Conservation (phyloP, 345 rosid genomes). For the Salix caprea region DNA sequence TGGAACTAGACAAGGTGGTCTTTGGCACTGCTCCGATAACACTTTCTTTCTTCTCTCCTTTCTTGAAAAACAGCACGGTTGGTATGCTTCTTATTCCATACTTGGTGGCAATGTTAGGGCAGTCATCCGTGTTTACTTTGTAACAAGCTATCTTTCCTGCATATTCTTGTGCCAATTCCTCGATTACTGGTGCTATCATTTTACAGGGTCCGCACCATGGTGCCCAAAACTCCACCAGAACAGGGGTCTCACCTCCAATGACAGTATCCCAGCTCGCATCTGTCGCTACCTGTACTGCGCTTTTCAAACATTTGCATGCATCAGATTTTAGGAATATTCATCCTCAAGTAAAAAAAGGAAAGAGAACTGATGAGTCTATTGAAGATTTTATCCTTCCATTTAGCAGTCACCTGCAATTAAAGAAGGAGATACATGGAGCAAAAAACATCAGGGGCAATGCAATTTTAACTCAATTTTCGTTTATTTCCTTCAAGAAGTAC, state of each 20-base stretch:
- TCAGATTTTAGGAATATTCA: not conserved
- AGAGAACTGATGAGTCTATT: not conserved
- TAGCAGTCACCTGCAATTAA: not conserved
- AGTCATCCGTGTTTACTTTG: conserved; percentile 68
- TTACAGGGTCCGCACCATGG: conserved; percentile 85
- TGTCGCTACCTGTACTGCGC: conserved; percentile 51
- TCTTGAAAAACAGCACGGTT: conserved; percentile 58
- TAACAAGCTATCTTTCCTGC: conserved; percentile 54
- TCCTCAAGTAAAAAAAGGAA: not conserved
- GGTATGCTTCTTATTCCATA: conserved; percentile 76
- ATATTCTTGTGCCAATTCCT: conserved; percentile 62
- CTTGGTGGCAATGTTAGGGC: conserved; percentile 53
- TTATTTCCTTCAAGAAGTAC: not conserved
- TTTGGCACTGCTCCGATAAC: conserved; percentile 76
- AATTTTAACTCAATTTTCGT: not conserved
- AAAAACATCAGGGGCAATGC: too few species aligned
- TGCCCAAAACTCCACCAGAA: conserved; percentile 78
- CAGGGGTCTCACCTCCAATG: conserved; percentile 37
- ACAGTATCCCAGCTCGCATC: conserved; percentile 57
- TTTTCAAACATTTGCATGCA: not conserved
- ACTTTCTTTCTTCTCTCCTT: conserved; percentile 72
- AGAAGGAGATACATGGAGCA: not conserved
- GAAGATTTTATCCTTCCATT: not conserved
- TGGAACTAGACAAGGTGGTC: conserved; percentile 49
- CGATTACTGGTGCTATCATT: conserved; percentile 60